Evolutionary conservation across 2,329 filamentous ascomycete species (phyloP), one percentile per base, ranked within the genome.

Genomic region (Aspergillus sojae): DNA sequence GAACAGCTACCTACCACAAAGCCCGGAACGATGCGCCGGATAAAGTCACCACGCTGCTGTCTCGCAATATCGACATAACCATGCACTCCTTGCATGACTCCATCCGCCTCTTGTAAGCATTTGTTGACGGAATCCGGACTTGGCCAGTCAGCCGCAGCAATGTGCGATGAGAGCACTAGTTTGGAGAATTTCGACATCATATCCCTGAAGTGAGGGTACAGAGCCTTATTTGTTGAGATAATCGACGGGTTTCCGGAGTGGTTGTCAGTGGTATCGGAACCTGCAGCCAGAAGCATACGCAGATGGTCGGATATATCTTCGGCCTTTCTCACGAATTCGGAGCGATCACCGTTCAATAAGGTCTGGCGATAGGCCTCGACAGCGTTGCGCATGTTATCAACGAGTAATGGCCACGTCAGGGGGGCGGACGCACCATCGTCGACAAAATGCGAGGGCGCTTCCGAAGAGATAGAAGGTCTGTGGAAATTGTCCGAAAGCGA

Each of bases 111-210:
- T 75, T 96, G 93, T 68, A 98, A 80, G 74, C 95, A 99, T 77
- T 99, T 99, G 60, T 95, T 90, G 65, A 94, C 91, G 0, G 94
- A 96, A 78, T 99, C 95, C 19, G 92, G 89, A 60, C 94, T 93
- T 10, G 94, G 94, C 88, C 93, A 98, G 80, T 99, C 95, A 39
- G 94, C 92, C 6, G 94, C 93, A 45, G 95, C 95, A 75, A 99
- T 97, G 75, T 99, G 95, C 16, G 95, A 98, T 3, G 95, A 99
- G 56, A 99, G 89, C 52, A 99, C 95, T 11, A 99, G 85, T 78
- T 99, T 99, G n/a, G 95, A 98, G 77, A 99, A 99, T 72, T 96
- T 94, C 52, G 95, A 98, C 95, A 99, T 99, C 89, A 98, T 98
- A 75, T 98, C 95, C 60, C 95, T 86, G 80, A 99, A 99, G 78